A percentile compares a stretch with the other conserved stretches of the same genome.
These are phyloP conservation scores for Paecilomyces formosus DNA, from an alignment of 2,329 filamentous ascomycete species.

Conservation along the genomic window DNA sequence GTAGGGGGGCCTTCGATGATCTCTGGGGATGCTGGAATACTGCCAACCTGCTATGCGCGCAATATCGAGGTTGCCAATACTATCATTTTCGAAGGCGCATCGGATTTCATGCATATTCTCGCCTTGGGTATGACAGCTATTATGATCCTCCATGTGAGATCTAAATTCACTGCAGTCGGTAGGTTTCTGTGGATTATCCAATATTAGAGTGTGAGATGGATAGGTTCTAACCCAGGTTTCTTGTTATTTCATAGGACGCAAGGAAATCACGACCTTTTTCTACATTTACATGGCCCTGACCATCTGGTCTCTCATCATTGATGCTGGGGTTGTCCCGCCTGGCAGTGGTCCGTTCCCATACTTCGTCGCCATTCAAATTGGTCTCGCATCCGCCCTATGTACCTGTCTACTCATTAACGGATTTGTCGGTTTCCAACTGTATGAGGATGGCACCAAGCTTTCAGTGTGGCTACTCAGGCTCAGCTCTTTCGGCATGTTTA, in stretches of 20 bases:
- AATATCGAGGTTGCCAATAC: constrained; percentile 97
- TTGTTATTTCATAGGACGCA: constrained; percentile 45
- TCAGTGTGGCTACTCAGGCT: constrained; percentile 88
- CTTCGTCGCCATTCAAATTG: constrained; percentile 82
- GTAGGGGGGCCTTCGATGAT: constrained; percentile 61
- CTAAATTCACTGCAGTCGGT: constrained; percentile 98
- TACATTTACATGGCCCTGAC: constrained; percentile 92
- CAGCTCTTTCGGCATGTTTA: constrained; percentile 72
- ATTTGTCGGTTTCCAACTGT: constrained; percentile 96
- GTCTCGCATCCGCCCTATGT: constrained; percentile 75
- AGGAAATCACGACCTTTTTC: constrained; percentile 82
- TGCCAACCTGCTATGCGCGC: constrained; percentile 85
- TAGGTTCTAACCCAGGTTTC: constrained; percentile 6
- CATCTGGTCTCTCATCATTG: constrained; percentile 79
- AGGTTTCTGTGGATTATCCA: constrained; percentile 30
- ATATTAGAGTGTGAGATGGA: not conserved
- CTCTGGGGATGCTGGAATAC: constrained; percentile 68
- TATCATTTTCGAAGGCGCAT: constrained; percentile 92
- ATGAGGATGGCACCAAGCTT: constrained; percentile 89
- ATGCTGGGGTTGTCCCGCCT: constrained; percentile 85
- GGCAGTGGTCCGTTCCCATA: constrained; percentile 76
- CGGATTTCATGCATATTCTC: constrained; percentile 85
- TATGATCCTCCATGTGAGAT: constrained; percentile 94
- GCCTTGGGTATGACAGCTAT: constrained; percentile 88
- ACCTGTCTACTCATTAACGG: constrained; percentile 92